Percentiles rank a stretch among this genome's conserved stretches.
Evolutionary conservation across 345 rosid species (phyloP).

Genomic region (Citrus trifoliata): DNA sequence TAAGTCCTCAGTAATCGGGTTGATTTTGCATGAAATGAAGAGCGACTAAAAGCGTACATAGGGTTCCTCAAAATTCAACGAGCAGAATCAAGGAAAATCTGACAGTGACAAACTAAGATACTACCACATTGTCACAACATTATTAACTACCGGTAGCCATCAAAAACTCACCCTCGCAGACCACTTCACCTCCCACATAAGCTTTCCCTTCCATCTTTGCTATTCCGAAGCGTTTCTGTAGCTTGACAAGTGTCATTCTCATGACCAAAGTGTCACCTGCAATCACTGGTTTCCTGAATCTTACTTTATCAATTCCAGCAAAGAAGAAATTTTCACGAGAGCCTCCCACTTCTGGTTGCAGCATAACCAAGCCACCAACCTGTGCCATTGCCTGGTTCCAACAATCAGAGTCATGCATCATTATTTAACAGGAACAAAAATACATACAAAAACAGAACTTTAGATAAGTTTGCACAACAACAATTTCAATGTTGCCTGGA

Average conservation of each 20-base stretch:
- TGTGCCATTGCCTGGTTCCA: conserved; percentile 88
- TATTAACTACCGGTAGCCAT: conserved; percentile 68
- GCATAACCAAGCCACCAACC: conserved; percentile 89
- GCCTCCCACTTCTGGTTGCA: conserved; percentile 94
- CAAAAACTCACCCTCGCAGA: conserved; percentile 93
- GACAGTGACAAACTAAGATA: not conserved
- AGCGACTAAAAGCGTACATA: not conserved
- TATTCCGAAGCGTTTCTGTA: conserved; percentile 84
- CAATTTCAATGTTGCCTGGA: not conserved
- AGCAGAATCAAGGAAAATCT: not conserved
- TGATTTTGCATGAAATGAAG: not conserved
- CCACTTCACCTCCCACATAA: conserved; percentile 73
- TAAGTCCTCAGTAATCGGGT: not conserved
- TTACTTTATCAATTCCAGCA: conserved; percentile 88
- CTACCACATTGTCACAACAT: not conserved
- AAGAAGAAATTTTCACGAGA: conserved; percentile 79
- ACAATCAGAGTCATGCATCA: conserved; percentile 1
- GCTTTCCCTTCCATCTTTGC: conserved; percentile 99
- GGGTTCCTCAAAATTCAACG: not conserved
- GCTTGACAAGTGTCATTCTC: conserved; percentile 89
- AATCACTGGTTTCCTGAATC: conserved; percentile 90
- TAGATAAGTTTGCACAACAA: not conserved
- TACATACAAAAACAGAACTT: not conserved
- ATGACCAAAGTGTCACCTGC: conserved; percentile 96
- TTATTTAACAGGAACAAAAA: not conserved